Base-by-base conservation (phyloP, 495 filamentous ascomycete genomes). In the Neurospora sp. region DNA sequence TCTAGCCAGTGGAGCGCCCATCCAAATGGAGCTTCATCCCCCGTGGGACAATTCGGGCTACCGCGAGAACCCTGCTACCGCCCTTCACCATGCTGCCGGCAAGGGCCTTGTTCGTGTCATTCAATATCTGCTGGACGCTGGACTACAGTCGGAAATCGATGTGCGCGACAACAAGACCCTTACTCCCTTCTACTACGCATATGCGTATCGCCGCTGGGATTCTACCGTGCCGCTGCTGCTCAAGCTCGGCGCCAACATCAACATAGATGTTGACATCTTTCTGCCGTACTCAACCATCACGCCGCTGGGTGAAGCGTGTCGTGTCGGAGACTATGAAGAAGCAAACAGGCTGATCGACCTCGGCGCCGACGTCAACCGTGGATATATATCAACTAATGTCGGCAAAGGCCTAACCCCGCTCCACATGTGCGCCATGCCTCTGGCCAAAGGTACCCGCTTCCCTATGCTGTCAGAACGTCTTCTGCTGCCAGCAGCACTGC, bases 161-260 rank as follows among this genome's bases (percentile, higher is more conserved):
- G 71, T 78, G 9, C 48, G 72, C 14, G 82, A 84, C 71, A 44
- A 74, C 20, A 40, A 39, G 69, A 76, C 76, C 1, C 69, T 78
- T n/a, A 81, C 81, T 10, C 82, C 83, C 27, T 72, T 84, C 9
- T 79, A 75, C 40, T 76, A 82, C 59, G 83, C 83, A 22, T 82
- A 81, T 41, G 79, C 75, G n/a, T 40, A 72, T 44, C 74, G 76
- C 22, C 80, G 73, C 9, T 82, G 80, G 79, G 72, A 71, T 20
- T 45, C 76, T 6, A 81, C 77, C 20, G 40, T 83, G 39, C 77
- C 79, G 18, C 72, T 80, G 22, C 77, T 84, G 9, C 71, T 80
- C 8, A 40, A 76, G 9, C 73, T 70, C 3, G 83, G 83, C 27
- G 83, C 79, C 53, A 75, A 81, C 71, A 73, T 83, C 39, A 68